Evolutionary conservation across 2,329 filamentous ascomycete genomes (phyloP), one percentile per base, ranked within the genome.

Genomic region (Phaeophleospora eucalypticola): DNA sequence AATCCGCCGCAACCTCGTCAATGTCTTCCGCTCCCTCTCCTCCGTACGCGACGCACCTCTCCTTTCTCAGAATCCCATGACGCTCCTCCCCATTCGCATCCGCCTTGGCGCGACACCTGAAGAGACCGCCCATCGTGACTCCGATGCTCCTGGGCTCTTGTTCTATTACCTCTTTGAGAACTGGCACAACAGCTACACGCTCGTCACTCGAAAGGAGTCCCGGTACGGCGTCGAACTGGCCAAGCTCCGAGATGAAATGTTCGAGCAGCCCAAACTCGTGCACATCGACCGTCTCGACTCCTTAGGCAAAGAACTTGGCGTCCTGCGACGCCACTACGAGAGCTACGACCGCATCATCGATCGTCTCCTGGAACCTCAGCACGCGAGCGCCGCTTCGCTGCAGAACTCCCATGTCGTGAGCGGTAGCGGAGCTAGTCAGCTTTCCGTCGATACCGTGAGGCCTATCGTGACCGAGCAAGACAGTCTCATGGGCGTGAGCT

Each of bases 161-260:
- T 83, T 84, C 65, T 84, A 83, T 61, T 84, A 83, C 57, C 66
- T 84, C 0, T 84, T 84, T 57, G 81, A 85, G 58, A 81, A 84
- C 58, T 84, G 82, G 70, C 73, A 74, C 29, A 78, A 79, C 3
- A 80, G 78, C 1, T 79, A 78, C 42, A 74, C 74, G 19, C 69
- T 84, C 9, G 69, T 84, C 10, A 76, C 72, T 8, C 57, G 74
- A 58, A 58, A 64, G 49, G 60, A 78, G 60, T 68, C 69, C 49
- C 69, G 71, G 19, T 76, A 75, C 45, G 70, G 68, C 8, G 61
- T 66, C 3, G 71, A 74, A 46, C 63, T 84, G 50, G 53, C 35
- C 41, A 27, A 45, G 43, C 66, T 74, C 58, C 74, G 75, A 33
- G 65, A 68, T 10, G 71, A 79, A 43, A 80, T 84, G 65, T 76